phyloP scores from a whole-genome alignment of 305 asterid species.

The Coffea humblotiana region DNA sequence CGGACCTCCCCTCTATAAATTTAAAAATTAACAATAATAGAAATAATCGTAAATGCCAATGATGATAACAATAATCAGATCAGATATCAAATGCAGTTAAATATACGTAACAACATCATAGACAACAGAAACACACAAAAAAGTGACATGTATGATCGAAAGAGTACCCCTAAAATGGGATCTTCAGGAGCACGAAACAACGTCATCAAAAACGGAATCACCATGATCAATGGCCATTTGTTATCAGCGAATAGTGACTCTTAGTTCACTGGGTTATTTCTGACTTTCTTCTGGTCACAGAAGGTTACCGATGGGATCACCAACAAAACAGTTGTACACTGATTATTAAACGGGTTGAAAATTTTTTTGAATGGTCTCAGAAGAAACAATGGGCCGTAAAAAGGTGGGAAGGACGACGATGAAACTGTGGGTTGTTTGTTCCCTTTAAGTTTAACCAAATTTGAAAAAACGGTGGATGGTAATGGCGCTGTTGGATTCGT shows the following conservation, averaged over 20 bases:
- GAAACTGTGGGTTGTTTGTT: conserved; percentile 12
- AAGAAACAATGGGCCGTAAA: conserved; percentile 13
- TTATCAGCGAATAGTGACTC: not conserved
- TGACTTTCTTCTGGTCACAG: not conserved
- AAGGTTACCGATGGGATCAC: not conserved
- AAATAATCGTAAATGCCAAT: too few species aligned
- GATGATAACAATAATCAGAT: too few species aligned
- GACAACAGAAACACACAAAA: not conserved
- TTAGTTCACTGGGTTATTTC: not conserved
- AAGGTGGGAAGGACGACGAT: not conserved
- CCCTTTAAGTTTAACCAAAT: too few species aligned
- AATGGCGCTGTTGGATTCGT: too few species aligned
- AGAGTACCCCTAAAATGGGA: conserved; percentile 67
- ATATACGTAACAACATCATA: not conserved
- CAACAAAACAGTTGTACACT: not conserved
- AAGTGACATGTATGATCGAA: not conserved
- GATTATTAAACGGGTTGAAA: not conserved
- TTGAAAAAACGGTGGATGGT: too few species aligned
- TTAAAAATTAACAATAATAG: too few species aligned
- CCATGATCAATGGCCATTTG: conserved; percentile 35
- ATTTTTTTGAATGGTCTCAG: not conserved
- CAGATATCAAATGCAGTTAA: too few species aligned
- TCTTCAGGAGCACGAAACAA: conserved; percentile 80
- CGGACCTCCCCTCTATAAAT: too few species aligned
- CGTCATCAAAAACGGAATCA: conserved; percentile 55